A percentile compares a stretch with the other conserved stretches of the same genome.
phyloP scores from a whole-genome alignment of 257 asterid genomes.

The Lycium barbarum region DNA sequence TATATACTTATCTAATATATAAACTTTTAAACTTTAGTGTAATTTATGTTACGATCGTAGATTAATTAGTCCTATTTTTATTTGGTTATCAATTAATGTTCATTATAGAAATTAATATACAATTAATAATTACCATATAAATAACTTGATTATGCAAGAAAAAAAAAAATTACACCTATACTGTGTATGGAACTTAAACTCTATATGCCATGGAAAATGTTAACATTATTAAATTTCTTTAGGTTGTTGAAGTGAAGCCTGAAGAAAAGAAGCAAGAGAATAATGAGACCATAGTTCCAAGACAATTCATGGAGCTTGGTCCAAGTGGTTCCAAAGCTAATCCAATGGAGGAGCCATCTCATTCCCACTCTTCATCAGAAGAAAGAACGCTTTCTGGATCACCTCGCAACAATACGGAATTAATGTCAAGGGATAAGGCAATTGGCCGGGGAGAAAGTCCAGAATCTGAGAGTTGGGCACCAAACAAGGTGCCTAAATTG shows the following conservation, averaged over 20 bases:
- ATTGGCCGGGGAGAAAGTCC: slow-evolving; percentile 73
- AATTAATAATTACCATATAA: background rate
- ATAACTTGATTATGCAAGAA: too few relatives aligned
- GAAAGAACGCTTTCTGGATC: slow-evolving; percentile 83
- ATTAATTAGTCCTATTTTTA: background rate
- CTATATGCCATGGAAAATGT: background rate
- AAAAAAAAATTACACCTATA: too few relatives aligned
- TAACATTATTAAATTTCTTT: background rate
- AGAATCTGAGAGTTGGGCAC: slow-evolving; percentile 73
- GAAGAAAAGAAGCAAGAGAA: slow-evolving; percentile 32
- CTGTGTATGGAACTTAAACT: background rate
- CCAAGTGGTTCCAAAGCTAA: slow-evolving; percentile 36
- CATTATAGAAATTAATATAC: background rate
- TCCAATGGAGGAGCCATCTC: slow-evolving; percentile 51
- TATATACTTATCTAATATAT: too few relatives aligned
- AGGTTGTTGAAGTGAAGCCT: slow-evolving; percentile 23
- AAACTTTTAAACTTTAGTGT: background rate
- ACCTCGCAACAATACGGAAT: slow-evolving; percentile 43
- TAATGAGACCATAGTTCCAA: slow-evolving; percentile 36
- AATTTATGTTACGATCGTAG: background rate
- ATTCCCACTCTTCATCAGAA: slow-evolving; percentile 71
- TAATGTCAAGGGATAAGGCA: slow-evolving; percentile 38
- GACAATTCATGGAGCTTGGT: slow-evolving; percentile 73
- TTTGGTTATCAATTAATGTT: background rate
- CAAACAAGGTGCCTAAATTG: slow-evolving; percentile 58